Base-by-base conservation (phyloP, 345 rosid genomes). In the Eucalyptus pumila region DNA sequence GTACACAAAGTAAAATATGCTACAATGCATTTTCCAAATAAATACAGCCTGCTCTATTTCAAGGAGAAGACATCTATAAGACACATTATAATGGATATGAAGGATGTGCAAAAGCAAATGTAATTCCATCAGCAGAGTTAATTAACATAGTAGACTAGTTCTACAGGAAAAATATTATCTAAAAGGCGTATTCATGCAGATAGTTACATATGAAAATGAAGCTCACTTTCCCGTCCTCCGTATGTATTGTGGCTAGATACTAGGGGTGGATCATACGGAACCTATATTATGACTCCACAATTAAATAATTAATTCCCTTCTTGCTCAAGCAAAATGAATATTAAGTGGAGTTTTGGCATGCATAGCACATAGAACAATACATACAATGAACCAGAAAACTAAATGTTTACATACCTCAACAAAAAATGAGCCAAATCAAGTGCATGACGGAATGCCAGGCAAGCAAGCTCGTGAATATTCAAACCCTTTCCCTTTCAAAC, bases 401-500 rank as follows among this genome's bases (percentile, higher is more conserved):
- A 48, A 14, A 65, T 49, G 52, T 54, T 49, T 83, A 56, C 65
- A 90, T 94, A 96, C 99, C 96, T 93, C 89, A 93, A 88, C 89
- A 48, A 96, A 92, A 89, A 94, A 86, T 93, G 92, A 90, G 95
- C 95, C 88, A 97, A 94, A 92, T 95, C 98, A 90, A 96, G 94
- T 85, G 96, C 94, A 26, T 96, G 98, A 89, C 96, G 91, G 80
- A 97, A 94, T 37, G 98, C 99, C 89, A 96, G 90, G 93, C 99
- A 97, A 93, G 96, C 95, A 87, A 96, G 92, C 94, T 96, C 99
- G 8, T 97, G 99, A 89, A 97, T 96, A 90, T 92, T 90, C 92
- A 97, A 88, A 72, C 94, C 95, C 93, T 89, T 93, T 87, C 95
- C 96, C 89, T 91, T 91, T 88, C 86, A 93, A 90, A 91, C 91